A percentile compares a stretch with the other conserved stretches of the same genome.
These are phyloP conservation scores for Metschnikowia amazonensis DNA, from an alignment of 805 yeast genomes.

Conservation along the genomic window DNA sequence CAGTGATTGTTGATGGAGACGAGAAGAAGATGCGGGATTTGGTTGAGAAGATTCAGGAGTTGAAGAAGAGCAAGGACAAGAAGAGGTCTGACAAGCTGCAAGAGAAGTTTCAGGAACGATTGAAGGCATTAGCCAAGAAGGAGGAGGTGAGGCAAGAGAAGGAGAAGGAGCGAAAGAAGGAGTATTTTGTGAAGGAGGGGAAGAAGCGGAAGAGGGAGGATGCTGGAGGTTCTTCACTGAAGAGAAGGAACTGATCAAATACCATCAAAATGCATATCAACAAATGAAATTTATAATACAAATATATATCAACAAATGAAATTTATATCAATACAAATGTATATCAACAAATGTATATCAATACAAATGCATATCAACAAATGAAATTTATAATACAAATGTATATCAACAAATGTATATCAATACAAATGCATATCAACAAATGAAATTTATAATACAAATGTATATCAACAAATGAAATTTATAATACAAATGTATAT, in stretches of 20 bases:
- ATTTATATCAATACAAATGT: too few relatives aligned
- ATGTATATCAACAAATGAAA: too few relatives aligned
- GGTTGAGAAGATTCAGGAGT: constrained; percentile 80
- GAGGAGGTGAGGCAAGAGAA: constrained; percentile 69
- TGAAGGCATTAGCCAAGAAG: constrained; percentile 70
- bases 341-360: too few relatives aligned
- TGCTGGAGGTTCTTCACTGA: constrained; percentile 23
- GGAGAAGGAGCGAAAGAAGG: constrained; percentile 83
- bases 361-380: too few relatives aligned
- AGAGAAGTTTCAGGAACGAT: constrained; percentile 69
- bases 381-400: too few relatives aligned
- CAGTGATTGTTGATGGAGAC: constrained; percentile 87
- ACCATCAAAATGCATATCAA: too few relatives aligned
- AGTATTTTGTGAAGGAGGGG: constrained; percentile 70
- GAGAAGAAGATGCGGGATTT: constrained; percentile 90
- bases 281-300: too few relatives aligned
- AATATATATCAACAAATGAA: too few relatives aligned
- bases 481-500: too few relatives aligned
- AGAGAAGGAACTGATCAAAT: constrained; percentile 18
- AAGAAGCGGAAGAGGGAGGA: constrained; percentile 50
- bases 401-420: too few relatives aligned
- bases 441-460: too few relatives aligned
- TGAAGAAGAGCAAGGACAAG: constrained; percentile 80
- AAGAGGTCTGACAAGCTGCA: constrained; percentile 70
- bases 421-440: too few relatives aligned